Conservation (phyloP, 2,329 filamentous ascomycete species). For the Colletotrichum abscissum region DNA sequence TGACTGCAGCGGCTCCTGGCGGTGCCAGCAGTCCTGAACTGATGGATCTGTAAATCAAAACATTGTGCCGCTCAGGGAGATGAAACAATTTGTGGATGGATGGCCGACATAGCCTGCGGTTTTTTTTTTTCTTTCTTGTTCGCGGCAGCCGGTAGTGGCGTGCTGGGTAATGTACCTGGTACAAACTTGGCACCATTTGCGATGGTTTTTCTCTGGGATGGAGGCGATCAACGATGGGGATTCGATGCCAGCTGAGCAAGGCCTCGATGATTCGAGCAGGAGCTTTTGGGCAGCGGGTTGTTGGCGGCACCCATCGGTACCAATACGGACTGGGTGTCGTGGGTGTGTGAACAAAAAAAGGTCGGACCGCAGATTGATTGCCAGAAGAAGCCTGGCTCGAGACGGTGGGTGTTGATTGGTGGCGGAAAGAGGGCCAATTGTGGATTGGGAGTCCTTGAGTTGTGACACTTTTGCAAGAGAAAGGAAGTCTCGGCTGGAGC, state of each 20-base stretch:
- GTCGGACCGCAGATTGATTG: constrained; percentile 34
- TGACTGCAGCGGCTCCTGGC: neutral
- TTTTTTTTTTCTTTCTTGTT: neutral
- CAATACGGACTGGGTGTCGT: constrained; percentile 7
- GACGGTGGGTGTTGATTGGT: constrained; percentile 27
- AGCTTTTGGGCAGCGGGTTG: constrained; percentile 14
- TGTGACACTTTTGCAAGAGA: constrained; percentile 25
- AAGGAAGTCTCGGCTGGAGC: constrained; percentile 14
- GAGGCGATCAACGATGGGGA: constrained; percentile 11
- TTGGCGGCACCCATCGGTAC: constrained; percentile 7
- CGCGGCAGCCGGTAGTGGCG: neutral
- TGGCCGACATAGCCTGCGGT: neutral
- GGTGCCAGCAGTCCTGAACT: constrained; percentile 10
- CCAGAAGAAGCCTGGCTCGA: constrained; percentile 29
- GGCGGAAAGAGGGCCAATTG: constrained; percentile 3
- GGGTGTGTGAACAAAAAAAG: constrained; percentile 20
- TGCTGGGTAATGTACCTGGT: constrained; percentile 15
- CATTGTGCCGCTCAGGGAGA: neutral
- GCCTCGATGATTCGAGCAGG: constrained; percentile 16
- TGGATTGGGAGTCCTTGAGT: constrained; percentile 25
- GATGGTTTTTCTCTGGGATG: neutral
- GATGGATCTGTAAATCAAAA: constrained; percentile 3
- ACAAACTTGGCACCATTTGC: neutral
- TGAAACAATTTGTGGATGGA: constrained; percentile 33
- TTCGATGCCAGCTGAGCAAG: neutral